A percentile compares a stretch with the other conserved stretches of the same genome.
Conservation (phyloP, 495 filamentous ascomycete genomes). For the Hypoxylon cercidicola region DNA sequence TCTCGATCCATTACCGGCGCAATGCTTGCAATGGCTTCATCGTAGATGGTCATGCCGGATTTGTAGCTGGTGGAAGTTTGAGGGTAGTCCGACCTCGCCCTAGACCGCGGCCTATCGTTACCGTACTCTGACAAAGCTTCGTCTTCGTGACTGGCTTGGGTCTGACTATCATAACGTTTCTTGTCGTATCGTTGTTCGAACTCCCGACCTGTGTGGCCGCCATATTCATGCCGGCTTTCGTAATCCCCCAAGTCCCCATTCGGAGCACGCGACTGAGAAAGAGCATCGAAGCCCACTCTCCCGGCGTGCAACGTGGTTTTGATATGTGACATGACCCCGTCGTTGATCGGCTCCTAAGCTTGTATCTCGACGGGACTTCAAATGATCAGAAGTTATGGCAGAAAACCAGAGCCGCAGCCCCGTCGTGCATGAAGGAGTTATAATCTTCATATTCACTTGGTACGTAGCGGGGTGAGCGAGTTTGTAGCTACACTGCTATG, state of each 20-base stretch:
- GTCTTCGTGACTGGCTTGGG: background rate
- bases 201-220: constrained; percentile 2
- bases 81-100: constrained; percentile 17
- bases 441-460: constrained; percentile 18
- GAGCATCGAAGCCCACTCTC: constrained; percentile 16
- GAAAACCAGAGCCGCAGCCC: background rate
- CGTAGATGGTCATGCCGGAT: constrained; percentile 20
- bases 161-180: background rate
- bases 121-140: constrained; percentile 12
- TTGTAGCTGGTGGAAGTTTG: constrained; percentile 22
- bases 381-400: background rate
- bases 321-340: constrained; percentile 33
- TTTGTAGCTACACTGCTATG: constrained; percentile 8
- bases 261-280: constrained; percentile 21
- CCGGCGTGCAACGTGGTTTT: constrained; percentile 14
- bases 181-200: constrained; percentile 8
- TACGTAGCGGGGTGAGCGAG: constrained; percentile 25
- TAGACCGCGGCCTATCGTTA: constrained; percentile 10
- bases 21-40: constrained; percentile 7
- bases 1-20: constrained; percentile 10
- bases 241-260: constrained; percentile 11
- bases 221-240: constrained; percentile 18
- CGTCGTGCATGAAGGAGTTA: background rate
- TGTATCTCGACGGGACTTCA: background rate
- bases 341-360: background rate